A percentile compares a stretch with the other conserved stretches of the same genome.
Evolutionary conservation across 768 basidiomycete species (phyloP).

Genomic region (Boletus tylopilopsis): DNA sequence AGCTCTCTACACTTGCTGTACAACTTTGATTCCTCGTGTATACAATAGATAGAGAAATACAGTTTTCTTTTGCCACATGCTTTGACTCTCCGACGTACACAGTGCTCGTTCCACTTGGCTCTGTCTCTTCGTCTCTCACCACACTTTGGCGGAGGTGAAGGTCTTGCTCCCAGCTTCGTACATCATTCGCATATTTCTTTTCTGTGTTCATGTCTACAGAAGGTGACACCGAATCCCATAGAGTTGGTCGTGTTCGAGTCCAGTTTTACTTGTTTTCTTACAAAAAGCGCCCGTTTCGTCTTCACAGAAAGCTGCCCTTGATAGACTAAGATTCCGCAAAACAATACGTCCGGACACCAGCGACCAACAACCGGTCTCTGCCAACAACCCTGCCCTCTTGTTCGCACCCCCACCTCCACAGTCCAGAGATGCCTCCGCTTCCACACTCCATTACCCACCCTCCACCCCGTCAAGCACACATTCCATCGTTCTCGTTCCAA

Average conservation of each 20-base stretch:
- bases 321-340: slow-evolving; percentile 48
- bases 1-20: slow-evolving; percentile 16
- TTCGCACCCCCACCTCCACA: slow-evolving; percentile 49
- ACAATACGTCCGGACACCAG: slow-evolving; percentile 31
- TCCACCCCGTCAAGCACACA: slow-evolving; percentile 40
- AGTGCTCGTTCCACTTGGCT: slow-evolving; percentile 33
- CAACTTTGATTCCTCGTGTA: slow-evolving; percentile 24
- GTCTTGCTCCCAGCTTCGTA: slow-evolving; percentile 10
- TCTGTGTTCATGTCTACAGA: slow-evolving; percentile 44
- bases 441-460: slow-evolving; percentile 57
- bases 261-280: slow-evolving; percentile 30
- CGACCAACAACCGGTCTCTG: slow-evolving; percentile 47
- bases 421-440: slow-evolving; percentile 71
- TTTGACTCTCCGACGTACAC: slow-evolving; percentile 55
- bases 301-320: slow-evolving; percentile 41
- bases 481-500: slow-evolving; percentile 68
- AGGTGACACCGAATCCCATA: slow-evolving; percentile 42
- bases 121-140: slow-evolving; percentile 20
- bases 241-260: slow-evolving; percentile 43
- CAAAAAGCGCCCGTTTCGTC: slow-evolving; percentile 29
- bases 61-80: slow-evolving; percentile 41
- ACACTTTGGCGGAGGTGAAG: slow-evolving; percentile 16
- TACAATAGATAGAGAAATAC: slow-evolving; percentile 34
- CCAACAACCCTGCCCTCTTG: slow-evolving; percentile 53
- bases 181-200: slow-evolving; percentile 16